phyloP scores from a whole-genome alignment of 2,329 filamentous ascomycete genomes.

The Aspergillus tamarii region DNA sequence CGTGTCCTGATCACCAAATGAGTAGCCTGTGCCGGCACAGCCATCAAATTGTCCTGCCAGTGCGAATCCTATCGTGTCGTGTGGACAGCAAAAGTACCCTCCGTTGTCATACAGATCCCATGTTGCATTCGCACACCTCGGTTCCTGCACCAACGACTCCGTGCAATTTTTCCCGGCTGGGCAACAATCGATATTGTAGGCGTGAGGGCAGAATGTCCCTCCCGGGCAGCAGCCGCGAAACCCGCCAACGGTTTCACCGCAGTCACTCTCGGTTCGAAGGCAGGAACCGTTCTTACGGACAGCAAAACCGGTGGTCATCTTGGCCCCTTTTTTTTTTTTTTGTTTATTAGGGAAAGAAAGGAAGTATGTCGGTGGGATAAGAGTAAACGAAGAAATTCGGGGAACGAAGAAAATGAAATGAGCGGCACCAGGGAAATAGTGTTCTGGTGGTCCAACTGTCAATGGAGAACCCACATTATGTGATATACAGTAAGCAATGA shows the following conservation, averaged over 20 bases:
- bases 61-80: constrained; percentile 8
- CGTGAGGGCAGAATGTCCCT: constrained; percentile 9
- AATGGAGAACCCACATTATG: background rate
- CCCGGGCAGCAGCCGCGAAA: constrained; percentile 9
- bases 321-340: background rate
- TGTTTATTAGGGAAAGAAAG: background rate
- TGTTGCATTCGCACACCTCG: constrained; percentile 8
- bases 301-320: constrained; percentile 4
- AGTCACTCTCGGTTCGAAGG: constrained; percentile 2
- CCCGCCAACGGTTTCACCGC: constrained; percentile 3
- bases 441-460: background rate
- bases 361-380: background rate
- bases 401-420: background rate
- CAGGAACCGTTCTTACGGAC: constrained; percentile 11
- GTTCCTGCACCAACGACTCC: background rate
- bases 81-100: constrained; percentile 10
- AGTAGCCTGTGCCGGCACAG: constrained; percentile 4
- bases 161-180: constrained; percentile 1
- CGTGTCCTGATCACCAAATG: background rate
- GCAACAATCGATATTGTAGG: constrained; percentile 12
- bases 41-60: constrained; percentile 1
- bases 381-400: background rate
- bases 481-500: background rate
- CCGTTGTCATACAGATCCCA: constrained; percentile 14
- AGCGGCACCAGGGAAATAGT: background rate